Conservation (phyloP, 306 rosid genomes). For the Arachis stenosperma region DNA sequence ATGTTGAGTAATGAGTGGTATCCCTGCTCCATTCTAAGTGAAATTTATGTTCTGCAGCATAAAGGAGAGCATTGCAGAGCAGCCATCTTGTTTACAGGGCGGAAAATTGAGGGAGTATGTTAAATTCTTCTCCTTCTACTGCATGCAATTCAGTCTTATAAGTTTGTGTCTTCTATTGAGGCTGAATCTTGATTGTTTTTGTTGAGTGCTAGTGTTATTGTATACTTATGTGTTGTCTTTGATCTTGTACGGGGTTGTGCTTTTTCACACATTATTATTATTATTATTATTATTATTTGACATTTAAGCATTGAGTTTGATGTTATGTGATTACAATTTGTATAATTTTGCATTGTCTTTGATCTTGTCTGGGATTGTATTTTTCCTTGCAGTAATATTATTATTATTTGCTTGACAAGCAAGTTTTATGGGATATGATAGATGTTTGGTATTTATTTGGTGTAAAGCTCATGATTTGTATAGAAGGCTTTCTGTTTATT, state of each 20-base stretch:
- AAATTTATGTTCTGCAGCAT: constrained; percentile 58
- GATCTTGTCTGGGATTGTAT: constrained; percentile 14
- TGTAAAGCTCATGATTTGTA: no score
- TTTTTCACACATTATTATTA: no score
- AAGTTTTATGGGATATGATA: not conserved
- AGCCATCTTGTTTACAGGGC: constrained; percentile 72
- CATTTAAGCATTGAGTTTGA: no score
- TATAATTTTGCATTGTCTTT: constrained; percentile 11
- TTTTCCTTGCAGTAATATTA: constrained; percentile 10
- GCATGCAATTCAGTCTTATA: constrained; percentile 15
- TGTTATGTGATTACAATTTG: not conserved
- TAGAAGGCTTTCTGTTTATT: no score
- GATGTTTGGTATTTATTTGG: no score
- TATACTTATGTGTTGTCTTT: no score
- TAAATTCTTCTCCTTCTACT: constrained; percentile 27
- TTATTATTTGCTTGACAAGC: not conserved
- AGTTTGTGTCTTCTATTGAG: constrained; percentile 27
- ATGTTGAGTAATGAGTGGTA: constrained; percentile 1
- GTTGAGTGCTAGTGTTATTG: constrained; percentile 2
- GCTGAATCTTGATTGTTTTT: constrained; percentile 30
- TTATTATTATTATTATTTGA: no score
- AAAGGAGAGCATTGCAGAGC: constrained; percentile 92
- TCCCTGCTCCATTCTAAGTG: constrained; percentile 26
- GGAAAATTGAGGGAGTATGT: constrained; percentile 98
- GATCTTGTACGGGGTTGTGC: no score